Evolutionary conservation across 2,329 filamentous ascomycete species (phyloP).

Genomic region (Nemania sp.): DNA sequence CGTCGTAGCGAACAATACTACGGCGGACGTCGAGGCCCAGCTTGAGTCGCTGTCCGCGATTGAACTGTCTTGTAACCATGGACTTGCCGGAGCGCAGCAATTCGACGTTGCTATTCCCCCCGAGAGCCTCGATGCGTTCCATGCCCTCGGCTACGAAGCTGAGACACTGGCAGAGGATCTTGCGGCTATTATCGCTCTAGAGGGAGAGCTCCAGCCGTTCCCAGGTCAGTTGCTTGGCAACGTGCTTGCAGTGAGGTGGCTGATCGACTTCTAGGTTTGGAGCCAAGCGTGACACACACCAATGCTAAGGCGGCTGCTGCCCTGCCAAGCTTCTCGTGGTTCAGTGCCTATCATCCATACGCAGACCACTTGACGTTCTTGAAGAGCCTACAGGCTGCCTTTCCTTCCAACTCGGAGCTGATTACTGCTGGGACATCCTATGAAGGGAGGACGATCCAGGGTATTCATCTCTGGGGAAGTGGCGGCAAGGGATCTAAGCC

Average conservation of each 20-base stretch:
- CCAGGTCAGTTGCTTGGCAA: slow-evolving; percentile 25
- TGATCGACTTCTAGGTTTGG: slow-evolving; percentile 24
- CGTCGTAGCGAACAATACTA: slow-evolving; percentile 33
- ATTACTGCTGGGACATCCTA: slow-evolving; percentile 51
- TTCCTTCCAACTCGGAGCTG: slow-evolving; percentile 52
- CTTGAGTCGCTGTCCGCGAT: slow-evolving; percentile 36
- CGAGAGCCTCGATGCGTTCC: slow-evolving; percentile 38
- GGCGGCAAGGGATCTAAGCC: slow-evolving; percentile 51
- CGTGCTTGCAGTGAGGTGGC: neutral
- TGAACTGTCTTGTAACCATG: slow-evolving; percentile 36
- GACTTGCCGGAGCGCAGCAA: slow-evolving; percentile 31
- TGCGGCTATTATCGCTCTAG: slow-evolving; percentile 39
- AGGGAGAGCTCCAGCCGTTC: slow-evolving; percentile 38
- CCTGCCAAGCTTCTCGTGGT: slow-evolving; percentile 51
- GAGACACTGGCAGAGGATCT: slow-evolving; percentile 39
- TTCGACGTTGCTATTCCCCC: slow-evolving; percentile 43
- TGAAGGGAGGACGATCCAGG: slow-evolving; percentile 59
- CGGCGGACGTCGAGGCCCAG: slow-evolving; percentile 33
- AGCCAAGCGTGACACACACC: slow-evolving; percentile 10
- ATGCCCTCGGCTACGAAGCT: slow-evolving; percentile 36
- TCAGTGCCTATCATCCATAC: slow-evolving; percentile 57
- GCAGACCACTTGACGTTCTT: slow-evolving; percentile 55
- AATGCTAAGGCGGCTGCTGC: slow-evolving; percentile 29
- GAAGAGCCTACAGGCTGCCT: slow-evolving; percentile 49
- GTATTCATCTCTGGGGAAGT: slow-evolving; percentile 58